A percentile compares a stretch with the other conserved stretches of the same genome.
These are phyloP conservation scores for Solanum pinnatisectum DNA, from an alignment of 257 asterid genomes.

Conservation along the genomic window DNA sequence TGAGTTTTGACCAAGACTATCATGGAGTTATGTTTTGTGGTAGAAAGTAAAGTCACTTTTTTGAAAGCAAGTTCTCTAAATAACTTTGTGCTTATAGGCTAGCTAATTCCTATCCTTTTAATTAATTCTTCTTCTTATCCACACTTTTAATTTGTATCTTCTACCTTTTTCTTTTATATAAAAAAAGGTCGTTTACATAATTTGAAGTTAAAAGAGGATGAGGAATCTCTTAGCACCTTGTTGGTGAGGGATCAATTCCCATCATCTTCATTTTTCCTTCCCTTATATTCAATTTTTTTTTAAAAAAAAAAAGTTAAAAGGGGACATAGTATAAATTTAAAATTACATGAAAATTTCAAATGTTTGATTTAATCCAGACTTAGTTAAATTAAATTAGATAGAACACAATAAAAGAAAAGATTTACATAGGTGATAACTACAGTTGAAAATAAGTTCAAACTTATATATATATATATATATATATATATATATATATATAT, in stretches of 20 bases:
- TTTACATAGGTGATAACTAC: neutral
- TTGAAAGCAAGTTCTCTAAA: neutral
- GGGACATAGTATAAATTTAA: neutral
- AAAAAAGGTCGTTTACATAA: neutral
- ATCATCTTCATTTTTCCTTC: no score
- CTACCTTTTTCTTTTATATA: no score
- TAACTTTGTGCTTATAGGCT: neutral
- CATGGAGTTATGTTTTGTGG: neutral
- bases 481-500: no score
- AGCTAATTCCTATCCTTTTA: neutral
- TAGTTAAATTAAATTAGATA: neutral
- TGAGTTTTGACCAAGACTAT: conserved; percentile 1
- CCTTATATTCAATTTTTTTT: no score
- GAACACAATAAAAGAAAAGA: no score
- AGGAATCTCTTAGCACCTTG: no score
- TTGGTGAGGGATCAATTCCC: no score
- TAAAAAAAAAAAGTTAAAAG: neutral
- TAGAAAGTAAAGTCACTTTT: conserved; percentile 7
- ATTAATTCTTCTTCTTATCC: neutral
- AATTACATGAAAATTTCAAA: neutral
- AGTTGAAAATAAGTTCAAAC: no score
- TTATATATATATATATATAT: no score
- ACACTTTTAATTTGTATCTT: neutral
- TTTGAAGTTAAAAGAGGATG: neutral
- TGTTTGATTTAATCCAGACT: neutral